Evolutionary conservation across 345 rosid genomes (phyloP).

Genomic region (Eucalyptus caleyi): DNA sequence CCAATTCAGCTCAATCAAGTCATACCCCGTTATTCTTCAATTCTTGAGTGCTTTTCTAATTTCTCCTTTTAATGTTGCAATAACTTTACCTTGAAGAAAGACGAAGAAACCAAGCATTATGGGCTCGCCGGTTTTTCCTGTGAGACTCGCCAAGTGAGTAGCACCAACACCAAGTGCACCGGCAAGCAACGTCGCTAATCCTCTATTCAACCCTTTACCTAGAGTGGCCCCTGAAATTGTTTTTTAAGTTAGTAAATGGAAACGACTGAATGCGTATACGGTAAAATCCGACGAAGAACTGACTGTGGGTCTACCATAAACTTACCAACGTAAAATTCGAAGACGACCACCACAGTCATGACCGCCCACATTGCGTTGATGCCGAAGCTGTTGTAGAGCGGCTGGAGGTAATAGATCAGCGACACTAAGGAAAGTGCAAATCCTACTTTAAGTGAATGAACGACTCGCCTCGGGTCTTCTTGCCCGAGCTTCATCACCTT

Average conservation of each 20-base stretch:
- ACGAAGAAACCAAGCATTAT: conserved; percentile 54
- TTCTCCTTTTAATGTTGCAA: not conserved
- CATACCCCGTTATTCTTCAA: not conserved
- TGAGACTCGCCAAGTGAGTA: conserved; percentile 39
- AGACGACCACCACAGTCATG: conserved; percentile 77
- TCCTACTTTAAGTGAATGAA: conserved; percentile 66
- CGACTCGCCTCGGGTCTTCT: conserved; percentile 70
- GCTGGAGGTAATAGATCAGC: conserved; percentile 39
- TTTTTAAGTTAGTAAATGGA: not conserved
- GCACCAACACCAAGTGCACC: conserved; percentile 58
- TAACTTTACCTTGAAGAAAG: conserved; percentile 37
- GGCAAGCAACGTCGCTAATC: conserved; percentile 53
- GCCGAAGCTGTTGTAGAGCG: conserved; percentile 50
- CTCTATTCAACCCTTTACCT: conserved; percentile 53
- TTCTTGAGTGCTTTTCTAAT: not conserved
- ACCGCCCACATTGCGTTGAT: conserved; percentile 72
- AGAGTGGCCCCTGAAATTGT: conserved; percentile 37
- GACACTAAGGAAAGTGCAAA: conserved; percentile 58
- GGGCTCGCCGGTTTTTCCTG: conserved; percentile 44
- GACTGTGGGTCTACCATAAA: not conserved
- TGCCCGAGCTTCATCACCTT: conserved; percentile 22
- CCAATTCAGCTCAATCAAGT: not conserved
- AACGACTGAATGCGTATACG: not conserved
- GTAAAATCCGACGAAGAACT: not conserved
- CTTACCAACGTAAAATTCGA: conserved; percentile 73